A percentile compares a stretch with the other conserved stretches of the same genome.
Evolutionary conservation across 1,284 basidiomycete species (phyloP).

Genomic region (Ceratobasidium sp.): DNA sequence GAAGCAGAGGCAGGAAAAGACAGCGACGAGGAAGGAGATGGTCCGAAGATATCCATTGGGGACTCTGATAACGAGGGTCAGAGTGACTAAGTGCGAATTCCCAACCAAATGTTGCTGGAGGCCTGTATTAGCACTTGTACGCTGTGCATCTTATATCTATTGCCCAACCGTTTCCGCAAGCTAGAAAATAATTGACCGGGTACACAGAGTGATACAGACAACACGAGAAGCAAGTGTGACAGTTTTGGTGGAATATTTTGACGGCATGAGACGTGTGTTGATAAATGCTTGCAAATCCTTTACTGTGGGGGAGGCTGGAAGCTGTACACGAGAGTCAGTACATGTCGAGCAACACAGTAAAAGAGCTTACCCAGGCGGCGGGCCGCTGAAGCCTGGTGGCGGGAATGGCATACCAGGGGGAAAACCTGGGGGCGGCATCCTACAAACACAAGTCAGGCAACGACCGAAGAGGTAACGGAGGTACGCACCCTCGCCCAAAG

Average conservation of each 20-base stretch:
- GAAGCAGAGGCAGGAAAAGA: conserved; percentile 61
- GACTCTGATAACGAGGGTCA: conserved; percentile 25
- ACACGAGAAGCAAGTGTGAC: neutral
- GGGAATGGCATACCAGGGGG: conserved; percentile 40
- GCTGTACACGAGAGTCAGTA: neutral
- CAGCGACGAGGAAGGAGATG: conserved; percentile 54
- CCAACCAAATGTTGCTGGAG: too few relatives aligned
- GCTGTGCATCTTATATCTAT: conserved; percentile 1
- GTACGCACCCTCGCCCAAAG: conserved; percentile 58
- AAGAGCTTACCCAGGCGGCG: conserved; percentile 27
- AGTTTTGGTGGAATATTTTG: conserved; percentile 16
- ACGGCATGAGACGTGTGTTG: neutral
- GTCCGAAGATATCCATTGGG: conserved; percentile 28
- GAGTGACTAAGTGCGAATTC: neutral
- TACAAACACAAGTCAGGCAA: conserved; percentile 8
- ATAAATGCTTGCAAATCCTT: neutral
- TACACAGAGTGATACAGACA: conserved; percentile 34
- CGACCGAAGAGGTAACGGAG: neutral
- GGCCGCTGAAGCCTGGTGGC: conserved; percentile 31
- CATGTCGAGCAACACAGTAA: neutral
- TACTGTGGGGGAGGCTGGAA: conserved; percentile 39
- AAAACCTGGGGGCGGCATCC: conserved; percentile 34
- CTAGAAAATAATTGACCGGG: conserved; percentile 2
- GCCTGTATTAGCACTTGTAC: neutral
- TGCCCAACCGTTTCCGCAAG: neutral